Conservation (phyloP, 208 protist genomes). For the Crithidia mellificae region DNA sequence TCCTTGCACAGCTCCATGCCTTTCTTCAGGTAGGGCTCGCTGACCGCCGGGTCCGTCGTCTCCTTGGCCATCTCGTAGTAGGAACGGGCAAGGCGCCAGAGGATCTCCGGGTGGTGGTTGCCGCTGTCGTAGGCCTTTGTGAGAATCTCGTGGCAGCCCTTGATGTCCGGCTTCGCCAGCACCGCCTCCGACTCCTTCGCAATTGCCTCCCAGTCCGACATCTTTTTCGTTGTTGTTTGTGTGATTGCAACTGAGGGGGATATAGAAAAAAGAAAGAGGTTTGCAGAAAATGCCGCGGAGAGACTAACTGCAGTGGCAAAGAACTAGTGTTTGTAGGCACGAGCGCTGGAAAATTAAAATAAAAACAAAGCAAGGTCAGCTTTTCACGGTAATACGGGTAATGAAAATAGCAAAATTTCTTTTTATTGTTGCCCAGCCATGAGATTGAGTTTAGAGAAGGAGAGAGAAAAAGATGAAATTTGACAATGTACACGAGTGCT, state of each 20-base stretch:
- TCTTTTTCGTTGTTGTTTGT: conserved; percentile 15
- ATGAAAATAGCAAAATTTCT: no score
- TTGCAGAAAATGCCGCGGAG: not conserved
- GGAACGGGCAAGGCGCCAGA: conserved; percentile 80
- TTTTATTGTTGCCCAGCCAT: no score
- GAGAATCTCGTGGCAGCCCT: conserved; percentile 64
- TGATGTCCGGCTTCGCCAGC: conserved; percentile 59
- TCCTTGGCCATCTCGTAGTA: conserved; percentile 85
- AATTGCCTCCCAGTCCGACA: conserved; percentile 68
- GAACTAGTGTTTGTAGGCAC: not conserved
- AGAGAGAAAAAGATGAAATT: no score
- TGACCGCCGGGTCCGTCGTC: conserved; percentile 44
- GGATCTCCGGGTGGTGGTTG: conserved; percentile 68
- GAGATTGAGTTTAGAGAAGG: no score
- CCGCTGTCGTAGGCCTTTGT: conserved; percentile 59
- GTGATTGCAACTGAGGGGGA: not conserved
- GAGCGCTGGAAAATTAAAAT: not conserved
- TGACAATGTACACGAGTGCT: no score
- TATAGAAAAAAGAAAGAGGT: not conserved
- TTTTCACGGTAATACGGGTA: no score
- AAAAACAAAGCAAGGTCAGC: no score
- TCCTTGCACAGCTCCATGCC: conserved; percentile 74
- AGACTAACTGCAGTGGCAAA: no score
- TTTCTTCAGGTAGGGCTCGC: conserved; percentile 52
- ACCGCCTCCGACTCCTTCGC: conserved; percentile 61